Conservation (phyloP, 805 yeast genomes). For the Kuraishia hungarica region DNA sequence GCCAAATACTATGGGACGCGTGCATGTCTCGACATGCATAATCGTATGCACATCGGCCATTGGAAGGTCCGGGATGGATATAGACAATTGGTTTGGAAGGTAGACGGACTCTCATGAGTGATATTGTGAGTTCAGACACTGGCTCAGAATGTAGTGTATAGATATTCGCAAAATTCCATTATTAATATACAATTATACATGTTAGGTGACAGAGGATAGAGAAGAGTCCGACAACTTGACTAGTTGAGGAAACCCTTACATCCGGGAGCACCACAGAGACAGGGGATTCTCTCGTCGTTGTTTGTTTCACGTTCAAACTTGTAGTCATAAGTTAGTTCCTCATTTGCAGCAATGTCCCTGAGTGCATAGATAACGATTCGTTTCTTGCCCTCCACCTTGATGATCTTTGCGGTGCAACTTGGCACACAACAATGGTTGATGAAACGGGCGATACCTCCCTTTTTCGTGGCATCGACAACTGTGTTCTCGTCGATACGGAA, state of each 20-base stretch:
- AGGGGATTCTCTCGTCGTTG: constrained; percentile 79
- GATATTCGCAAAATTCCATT: not conserved
- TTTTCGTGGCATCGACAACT: constrained; percentile 94
- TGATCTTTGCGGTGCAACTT: constrained; percentile 93
- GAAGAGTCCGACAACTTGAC: not conserved
- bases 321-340: constrained; percentile 92
- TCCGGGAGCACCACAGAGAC: constrained; percentile 91
- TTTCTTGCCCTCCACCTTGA: constrained; percentile 88
- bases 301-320: constrained; percentile 89
- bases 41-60: not conserved
- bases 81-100: not conserved
- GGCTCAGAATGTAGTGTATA: no score
- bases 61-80: not conserved
- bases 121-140: no score
- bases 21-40: not conserved
- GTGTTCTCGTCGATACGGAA: constrained; percentile 91
- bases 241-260: constrained; percentile 89
- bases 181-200: not conserved
- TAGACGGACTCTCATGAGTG: not conserved
- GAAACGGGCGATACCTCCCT: constrained; percentile 94
- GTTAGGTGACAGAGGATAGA: not conserved
- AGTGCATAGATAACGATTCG: constrained; percentile 92
- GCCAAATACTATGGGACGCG: not conserved
- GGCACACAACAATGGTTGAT: constrained; percentile 98
- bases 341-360: constrained; percentile 79